Conservation (phyloP, 1,139 yeast species). For the Saccharomyces pastorianus region DNA sequence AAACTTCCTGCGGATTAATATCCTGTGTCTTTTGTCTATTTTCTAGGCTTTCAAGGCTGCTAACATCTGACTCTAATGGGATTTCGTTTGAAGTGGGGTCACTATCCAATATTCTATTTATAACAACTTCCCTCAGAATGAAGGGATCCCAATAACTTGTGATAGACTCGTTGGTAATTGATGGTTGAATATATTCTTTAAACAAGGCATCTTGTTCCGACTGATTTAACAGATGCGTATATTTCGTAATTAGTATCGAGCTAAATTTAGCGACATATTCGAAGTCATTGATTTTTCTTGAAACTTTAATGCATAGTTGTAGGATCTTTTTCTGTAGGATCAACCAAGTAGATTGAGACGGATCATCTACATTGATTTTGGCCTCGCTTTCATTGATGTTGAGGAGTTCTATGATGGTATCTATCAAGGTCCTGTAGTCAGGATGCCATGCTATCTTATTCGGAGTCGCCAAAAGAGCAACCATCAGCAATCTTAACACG, state of each 20-base stretch:
- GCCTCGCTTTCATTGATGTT: conserved; percentile 32
- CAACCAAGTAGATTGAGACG: conserved; percentile 41
- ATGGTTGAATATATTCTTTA: conserved; percentile 23
- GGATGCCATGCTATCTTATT: conserved; percentile 22
- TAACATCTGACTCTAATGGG: conserved; percentile 11
- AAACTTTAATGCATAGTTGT: conserved; percentile 45
- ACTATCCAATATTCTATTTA: conserved; percentile 22
- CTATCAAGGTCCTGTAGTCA: conserved; percentile 34
- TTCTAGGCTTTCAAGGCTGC: not conserved
- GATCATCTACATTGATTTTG: conserved; percentile 17
- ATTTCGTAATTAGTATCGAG: conserved; percentile 47
- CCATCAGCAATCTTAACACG: conserved; percentile 52
- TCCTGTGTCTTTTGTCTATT: not conserved
- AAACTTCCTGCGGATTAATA: conserved; percentile 19
- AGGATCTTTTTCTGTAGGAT: conserved; percentile 51
- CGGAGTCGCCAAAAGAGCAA: conserved; percentile 41
- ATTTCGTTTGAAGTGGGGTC: conserved; percentile 8
- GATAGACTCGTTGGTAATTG: conserved; percentile 18
- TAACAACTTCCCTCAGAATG: conserved; percentile 46
- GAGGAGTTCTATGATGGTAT: conserved; percentile 38
- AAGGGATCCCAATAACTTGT: conserved; percentile 63
- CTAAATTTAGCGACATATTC: conserved; percentile 42
- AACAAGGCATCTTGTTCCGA: conserved; percentile 40
- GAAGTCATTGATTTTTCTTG: conserved; percentile 45
- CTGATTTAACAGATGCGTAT: conserved; percentile 41